Conservation (phyloP, 2,329 filamentous ascomycete species). For the Exophiala phaeomuriformis region DNA sequence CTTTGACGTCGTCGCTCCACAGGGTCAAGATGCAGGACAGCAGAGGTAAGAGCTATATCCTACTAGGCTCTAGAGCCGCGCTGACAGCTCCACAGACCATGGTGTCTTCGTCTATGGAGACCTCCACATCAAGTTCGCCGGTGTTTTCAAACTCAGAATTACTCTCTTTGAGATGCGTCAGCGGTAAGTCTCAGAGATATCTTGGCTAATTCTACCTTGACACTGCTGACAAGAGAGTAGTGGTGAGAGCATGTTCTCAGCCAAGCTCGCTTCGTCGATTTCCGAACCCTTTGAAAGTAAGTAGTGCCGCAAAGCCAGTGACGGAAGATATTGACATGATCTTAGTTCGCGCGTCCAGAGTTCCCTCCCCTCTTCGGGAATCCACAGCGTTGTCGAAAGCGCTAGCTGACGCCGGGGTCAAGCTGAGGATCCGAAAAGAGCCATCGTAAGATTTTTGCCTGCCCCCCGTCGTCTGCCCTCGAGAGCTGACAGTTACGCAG, state of each 20-base stretch:
- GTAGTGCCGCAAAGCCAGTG: constrained; percentile 20
- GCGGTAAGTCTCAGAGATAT: not conserved
- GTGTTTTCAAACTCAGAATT: constrained; percentile 66
- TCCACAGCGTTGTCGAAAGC: constrained; percentile 68
- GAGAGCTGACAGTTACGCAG: not conserved
- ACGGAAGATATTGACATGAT: constrained; percentile 15
- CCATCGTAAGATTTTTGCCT: constrained; percentile 3
- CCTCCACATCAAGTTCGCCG: constrained; percentile 68
- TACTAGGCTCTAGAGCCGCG: not conserved
- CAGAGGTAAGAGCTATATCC: not conserved
- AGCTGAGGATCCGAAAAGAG: constrained; percentile 74
- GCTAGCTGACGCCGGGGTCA: constrained; percentile 81
- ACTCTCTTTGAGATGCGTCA: constrained; percentile 62
- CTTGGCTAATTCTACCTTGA: not conserved
- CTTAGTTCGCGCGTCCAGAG: constrained; percentile 35
- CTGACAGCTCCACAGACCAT: constrained; percentile 48
- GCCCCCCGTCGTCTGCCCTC: not conserved
- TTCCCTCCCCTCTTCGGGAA: constrained; percentile 41
- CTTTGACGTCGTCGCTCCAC: constrained; percentile 10
- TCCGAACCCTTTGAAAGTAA: constrained; percentile 59
- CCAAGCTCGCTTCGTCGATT: constrained; percentile 28
- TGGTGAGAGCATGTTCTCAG: constrained; percentile 30
- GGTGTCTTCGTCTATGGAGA: constrained; percentile 91
- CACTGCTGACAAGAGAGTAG: constrained; percentile 4
- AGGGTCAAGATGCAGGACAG: constrained; percentile 6